Base-by-base conservation (phyloP, 2,329 filamentous ascomycete genomes). In the Fusarium coffeatum region DNA sequence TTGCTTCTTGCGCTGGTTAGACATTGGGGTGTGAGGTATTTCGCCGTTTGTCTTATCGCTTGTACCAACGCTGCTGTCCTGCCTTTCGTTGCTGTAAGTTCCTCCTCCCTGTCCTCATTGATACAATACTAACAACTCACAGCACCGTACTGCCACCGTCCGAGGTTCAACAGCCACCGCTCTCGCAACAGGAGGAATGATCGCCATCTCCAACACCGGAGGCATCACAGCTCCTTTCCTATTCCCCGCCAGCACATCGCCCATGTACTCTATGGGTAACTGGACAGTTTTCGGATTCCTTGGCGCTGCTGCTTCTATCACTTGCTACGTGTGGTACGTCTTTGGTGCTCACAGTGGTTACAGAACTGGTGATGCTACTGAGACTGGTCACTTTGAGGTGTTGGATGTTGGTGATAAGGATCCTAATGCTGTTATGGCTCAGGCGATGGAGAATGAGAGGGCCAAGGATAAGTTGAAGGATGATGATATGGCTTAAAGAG, bases 221-320 rank as follows among this genome's bases (percentile, higher is more conserved):
- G 78, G 78, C 9, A 78, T 79, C 50, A 69, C 78, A 12, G 77
- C 77, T 0, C 76, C 78, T 8, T 79, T 79, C 69, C 66, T 78
- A 18, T 79, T 79, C 69, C 77, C 77, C 5, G 64, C 74, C 56
- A 66, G 41, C 61, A 75, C 74, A 18, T 71, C 66, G 1, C 77
- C 77, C 50, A 77, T 78, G 76, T 78, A 78, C 64, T 69, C 72
- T 2, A 78, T 76, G 77, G 76, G 77, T 27, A 78, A 78, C 71
- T 78, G 77, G 77, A 78, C 77, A 15, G 76, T 78, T 5, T 78
- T 78, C 30, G 75, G 66, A 11, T 78, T 78, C 64, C 76, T 78
- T 10, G 59, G 73, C 13, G 46, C 68, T 6, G 73, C 76, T 6
- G 73, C 66, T 8, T 11, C 60, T 5, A 73, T 77, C 45, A 76